Evolutionary conservation across 2,329 filamentous ascomycete species (phyloP).

Genomic region (Phialophora macrospora): DNA sequence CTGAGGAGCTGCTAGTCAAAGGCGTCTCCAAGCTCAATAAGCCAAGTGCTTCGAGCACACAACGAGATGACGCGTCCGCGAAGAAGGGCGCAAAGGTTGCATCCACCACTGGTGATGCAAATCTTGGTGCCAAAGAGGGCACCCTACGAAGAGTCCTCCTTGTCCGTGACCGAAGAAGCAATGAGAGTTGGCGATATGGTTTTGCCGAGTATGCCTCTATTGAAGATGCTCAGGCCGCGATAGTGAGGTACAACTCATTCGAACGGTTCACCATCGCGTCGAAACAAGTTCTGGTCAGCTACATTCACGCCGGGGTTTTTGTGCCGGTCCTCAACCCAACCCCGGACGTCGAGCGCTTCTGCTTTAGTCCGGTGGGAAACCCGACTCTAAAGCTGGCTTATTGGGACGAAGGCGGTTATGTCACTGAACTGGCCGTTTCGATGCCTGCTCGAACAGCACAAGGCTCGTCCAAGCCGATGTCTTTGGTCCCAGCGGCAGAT

Average conservation of each 20-base stretch:
- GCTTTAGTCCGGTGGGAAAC: constrained; percentile 73
- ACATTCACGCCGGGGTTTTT: constrained; percentile 85
- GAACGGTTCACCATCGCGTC: constrained; percentile 79
- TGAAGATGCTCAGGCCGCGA: constrained; percentile 74
- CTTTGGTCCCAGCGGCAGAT: constrained; percentile 20
- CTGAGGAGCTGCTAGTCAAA: constrained; percentile 72
- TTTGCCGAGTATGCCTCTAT: constrained; percentile 82
- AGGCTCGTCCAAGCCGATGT: constrained; percentile 14
- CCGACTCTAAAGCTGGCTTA: constrained; percentile 71
- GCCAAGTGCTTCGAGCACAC: constrained; percentile 51
- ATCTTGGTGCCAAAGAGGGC: constrained; percentile 71
- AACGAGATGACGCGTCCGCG: constrained; percentile 43
- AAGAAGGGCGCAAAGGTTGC: constrained; percentile 56
- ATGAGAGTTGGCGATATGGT: constrained; percentile 78
- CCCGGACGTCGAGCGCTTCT: constrained; percentile 64
- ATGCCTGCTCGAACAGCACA: constrained; percentile 42
- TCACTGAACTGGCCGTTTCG: constrained; percentile 67
- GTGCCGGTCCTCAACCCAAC: constrained; percentile 70
- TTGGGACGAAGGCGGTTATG: constrained; percentile 76
- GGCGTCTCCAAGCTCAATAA: constrained; percentile 77
- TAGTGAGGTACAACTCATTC: constrained; percentile 72
- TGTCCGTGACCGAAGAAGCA: constrained; percentile 71
- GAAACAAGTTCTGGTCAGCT: constrained; percentile 71
- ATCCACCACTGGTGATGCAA: constrained; percentile 62
- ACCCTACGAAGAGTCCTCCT: constrained; percentile 78